These are phyloP conservation scores for Cardamine chenopodiifolia DNA, from an alignment of 345 rosid genomes.

Conservation along the genomic window DNA sequence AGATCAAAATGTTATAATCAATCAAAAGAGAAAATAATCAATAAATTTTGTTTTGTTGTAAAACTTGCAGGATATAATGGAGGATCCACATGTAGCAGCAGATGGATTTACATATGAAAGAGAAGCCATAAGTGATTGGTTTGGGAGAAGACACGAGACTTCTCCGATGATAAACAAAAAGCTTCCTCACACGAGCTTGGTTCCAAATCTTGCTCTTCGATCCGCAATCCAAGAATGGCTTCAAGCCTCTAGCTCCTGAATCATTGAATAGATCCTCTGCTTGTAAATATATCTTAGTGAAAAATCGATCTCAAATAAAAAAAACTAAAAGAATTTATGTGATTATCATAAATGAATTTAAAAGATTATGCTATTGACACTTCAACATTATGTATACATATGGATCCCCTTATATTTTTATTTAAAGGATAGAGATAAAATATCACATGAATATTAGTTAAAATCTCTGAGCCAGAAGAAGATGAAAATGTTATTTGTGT, in stretches of 20 bases:
- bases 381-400: too few species aligned
- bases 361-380: too few species aligned
- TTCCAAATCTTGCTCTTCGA: conserved; percentile 54
- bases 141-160: conserved; percentile 53
- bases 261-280: not conserved
- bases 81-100: conserved; percentile 74
- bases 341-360: too few species aligned
- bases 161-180: conserved; percentile 71
- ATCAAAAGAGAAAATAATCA: not conserved
- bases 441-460: too few species aligned
- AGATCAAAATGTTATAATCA: not conserved
- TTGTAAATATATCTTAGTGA: too few species aligned
- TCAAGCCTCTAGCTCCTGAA: conserved; percentile 35
- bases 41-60: not conserved
- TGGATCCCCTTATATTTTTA: too few species aligned
- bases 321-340: too few species aligned
- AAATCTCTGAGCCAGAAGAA: too few species aligned
- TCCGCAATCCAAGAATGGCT: conserved; percentile 64
- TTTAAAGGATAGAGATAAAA: too few species aligned
- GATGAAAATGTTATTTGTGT: too few species aligned
- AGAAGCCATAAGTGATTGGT: conserved; percentile 67
- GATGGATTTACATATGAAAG: conserved; percentile 80
- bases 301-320: too few species aligned
- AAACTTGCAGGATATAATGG: conserved; percentile 67
- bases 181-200: conserved; percentile 45